phyloP scores from a whole-genome alignment of 108 stramenopile species.

The Skeletonema tropicum region DNA sequence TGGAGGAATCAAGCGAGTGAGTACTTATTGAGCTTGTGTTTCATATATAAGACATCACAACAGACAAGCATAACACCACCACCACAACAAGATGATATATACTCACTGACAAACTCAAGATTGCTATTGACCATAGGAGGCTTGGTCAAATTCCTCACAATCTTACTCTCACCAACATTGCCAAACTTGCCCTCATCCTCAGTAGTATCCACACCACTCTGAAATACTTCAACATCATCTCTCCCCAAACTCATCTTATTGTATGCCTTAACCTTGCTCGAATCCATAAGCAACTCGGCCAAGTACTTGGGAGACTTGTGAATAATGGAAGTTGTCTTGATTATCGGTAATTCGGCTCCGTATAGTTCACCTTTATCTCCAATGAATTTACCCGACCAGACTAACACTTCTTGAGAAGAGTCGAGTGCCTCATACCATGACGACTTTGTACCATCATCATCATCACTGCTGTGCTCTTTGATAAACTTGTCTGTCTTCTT shows the following conservation, averaged over 20 bases:
- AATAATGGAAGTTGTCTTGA: slow-evolving; percentile 74
- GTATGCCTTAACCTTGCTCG: slow-evolving; percentile 69
- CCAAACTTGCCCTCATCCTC: slow-evolving; percentile 47
- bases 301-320: slow-evolving; percentile 70
- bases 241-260: slow-evolving; percentile 88
- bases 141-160: slow-evolving; percentile 77
- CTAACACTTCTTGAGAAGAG: slow-evolving; percentile 53
- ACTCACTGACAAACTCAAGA: slow-evolving; percentile 64
- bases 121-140: slow-evolving; percentile 69
- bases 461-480: slow-evolving; percentile 31
- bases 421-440: slow-evolving; percentile 29
- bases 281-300: slow-evolving; percentile 82
- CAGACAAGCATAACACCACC: background rate
- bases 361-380: slow-evolving; percentile 38
- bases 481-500: slow-evolving; percentile 47
- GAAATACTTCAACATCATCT: slow-evolving; percentile 61
- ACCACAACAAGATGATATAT: background rate
- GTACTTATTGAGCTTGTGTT: background rate
- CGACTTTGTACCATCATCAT: background rate
- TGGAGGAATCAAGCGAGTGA: background rate
- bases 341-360: slow-evolving; percentile 72
- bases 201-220: slow-evolving; percentile 43
- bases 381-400: slow-evolving; percentile 67
- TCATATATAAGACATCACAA: background rate
- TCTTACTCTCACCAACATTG: slow-evolving; percentile 64